phyloP scores from a whole-genome alignment of 805 yeast species.

The Kazachstania bromeliacearum region DNA sequence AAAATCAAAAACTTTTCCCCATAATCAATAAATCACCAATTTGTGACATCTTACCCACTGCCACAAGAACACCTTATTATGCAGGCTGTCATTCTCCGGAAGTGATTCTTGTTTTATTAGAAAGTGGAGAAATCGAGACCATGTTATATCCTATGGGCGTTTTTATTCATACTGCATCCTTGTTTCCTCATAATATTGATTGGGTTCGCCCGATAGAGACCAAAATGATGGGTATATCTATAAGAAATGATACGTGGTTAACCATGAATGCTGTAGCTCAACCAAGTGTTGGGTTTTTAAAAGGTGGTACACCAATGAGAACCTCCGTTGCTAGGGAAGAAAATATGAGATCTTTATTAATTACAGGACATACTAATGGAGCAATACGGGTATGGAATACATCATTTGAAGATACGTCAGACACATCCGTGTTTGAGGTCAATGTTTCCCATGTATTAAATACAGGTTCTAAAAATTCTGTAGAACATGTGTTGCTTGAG shows the following conservation, averaged over 20 bases:
- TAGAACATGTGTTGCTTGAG: slow-evolving; percentile 60
- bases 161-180: slow-evolving; percentile 40
- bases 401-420: slow-evolving; percentile 60
- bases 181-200: slow-evolving; percentile 71
- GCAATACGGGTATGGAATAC: slow-evolving; percentile 77
- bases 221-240: slow-evolving; percentile 42
- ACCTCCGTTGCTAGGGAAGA: slow-evolving; percentile 37
- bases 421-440: slow-evolving; percentile 49
- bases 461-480: slow-evolving; percentile 36
- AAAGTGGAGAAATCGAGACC: slow-evolving; percentile 57
- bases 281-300: slow-evolving; percentile 39
- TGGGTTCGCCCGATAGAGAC: slow-evolving; percentile 71
- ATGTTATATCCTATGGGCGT: slow-evolving; percentile 49
- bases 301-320: slow-evolving; percentile 67
- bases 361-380: slow-evolving; percentile 85
- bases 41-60: slow-evolving; percentile 44
- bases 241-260: slow-evolving; percentile 61
- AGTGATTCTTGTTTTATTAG: slow-evolving; percentile 47
- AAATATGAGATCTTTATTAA: slow-evolving; percentile 48
- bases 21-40: slow-evolving; percentile 39
- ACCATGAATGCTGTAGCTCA: slow-evolving; percentile 46
- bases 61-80: slow-evolving; percentile 63
- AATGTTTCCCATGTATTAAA: slow-evolving; percentile 42
- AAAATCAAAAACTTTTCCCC: slow-evolving; percentile 47
- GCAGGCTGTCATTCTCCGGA: slow-evolving; percentile 71